Percentiles rank a stretch among this genome's conserved stretches.
These are phyloP conservation scores for Rhynchospora tenuis DNA, from an alignment of 176 grass and related monocot genomes.

Conservation along the genomic window DNA sequence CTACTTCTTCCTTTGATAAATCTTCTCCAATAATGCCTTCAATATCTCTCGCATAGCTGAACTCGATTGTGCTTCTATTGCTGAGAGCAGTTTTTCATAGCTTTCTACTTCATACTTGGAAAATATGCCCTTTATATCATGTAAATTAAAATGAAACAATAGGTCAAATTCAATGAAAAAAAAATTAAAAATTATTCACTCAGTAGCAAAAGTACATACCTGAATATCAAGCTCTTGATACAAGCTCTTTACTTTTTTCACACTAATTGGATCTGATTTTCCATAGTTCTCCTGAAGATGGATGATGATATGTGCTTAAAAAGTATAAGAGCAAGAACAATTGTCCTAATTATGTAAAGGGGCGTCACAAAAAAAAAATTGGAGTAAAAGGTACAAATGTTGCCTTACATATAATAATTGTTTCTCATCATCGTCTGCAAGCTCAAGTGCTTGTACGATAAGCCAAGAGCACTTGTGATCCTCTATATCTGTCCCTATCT, in stretches of 20 bases:
- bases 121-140: constrained; percentile 32
- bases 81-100: constrained; percentile 38
- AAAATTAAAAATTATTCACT: background rate
- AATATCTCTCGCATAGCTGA: constrained; percentile 42
- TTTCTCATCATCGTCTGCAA: constrained; percentile 33
- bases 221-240: constrained; percentile 61
- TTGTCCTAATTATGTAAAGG: background rate
- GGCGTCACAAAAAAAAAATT: background rate
- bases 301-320: background rate
- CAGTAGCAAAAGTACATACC: constrained; percentile 22
- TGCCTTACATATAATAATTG: constrained; percentile 43
- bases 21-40: constrained; percentile 61
- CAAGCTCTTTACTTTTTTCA: constrained; percentile 62
- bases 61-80: constrained; percentile 48
- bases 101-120: constrained; percentile 36
- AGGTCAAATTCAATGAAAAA: background rate
- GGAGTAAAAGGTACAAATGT: background rate
- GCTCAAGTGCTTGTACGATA: constrained; percentile 53
- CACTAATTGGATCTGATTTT: constrained; percentile 44
- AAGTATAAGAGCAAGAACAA: background rate
- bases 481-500: constrained; percentile 76
- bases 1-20: constrained; percentile 56
- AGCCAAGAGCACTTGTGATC: constrained; percentile 79
- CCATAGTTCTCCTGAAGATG: constrained; percentile 63
- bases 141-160: constrained; percentile 13